A percentile compares a stretch with the other conserved stretches of the same genome.
These are phyloP conservation scores for Capillidium heterosporum DNA, from an alignment of 371 early-diverging fungal species.

Conservation along the genomic window DNA sequence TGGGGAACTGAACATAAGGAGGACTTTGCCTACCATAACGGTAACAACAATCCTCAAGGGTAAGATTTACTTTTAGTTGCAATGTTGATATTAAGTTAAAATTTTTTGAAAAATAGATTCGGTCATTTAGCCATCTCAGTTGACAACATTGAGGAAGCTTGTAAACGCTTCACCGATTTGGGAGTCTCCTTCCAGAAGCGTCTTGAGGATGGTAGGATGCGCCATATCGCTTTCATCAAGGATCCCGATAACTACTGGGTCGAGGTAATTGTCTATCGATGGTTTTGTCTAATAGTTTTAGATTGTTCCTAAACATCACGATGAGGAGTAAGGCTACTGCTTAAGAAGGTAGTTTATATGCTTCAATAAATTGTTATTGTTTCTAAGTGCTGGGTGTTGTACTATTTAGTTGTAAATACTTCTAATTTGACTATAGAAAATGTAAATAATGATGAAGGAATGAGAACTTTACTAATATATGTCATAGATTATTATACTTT, in stretches of 20 bases:
- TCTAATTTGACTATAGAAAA: no score
- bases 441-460: no score
- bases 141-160: conserved; percentile 60
- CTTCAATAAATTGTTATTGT: no score
- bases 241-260: conserved; percentile 85
- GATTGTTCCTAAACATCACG: not conserved
- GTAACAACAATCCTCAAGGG: conserved; percentile 43
- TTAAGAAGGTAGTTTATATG: no score
- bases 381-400: no score
- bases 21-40: conserved; percentile 45
- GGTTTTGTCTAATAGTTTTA: not conserved
- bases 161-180: conserved; percentile 32
- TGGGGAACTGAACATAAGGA: conserved; percentile 69
- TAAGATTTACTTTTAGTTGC: not conserved
- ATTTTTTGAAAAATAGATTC: conserved; percentile 23
- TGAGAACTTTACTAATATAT: no score
- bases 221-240: conserved; percentile 64
- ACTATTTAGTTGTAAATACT: no score
- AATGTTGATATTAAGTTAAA: not conserved
- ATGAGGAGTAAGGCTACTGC: no score
- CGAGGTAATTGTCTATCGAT: conserved; percentile 17
- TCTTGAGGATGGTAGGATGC: conserved; percentile 57
- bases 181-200: conserved; percentile 62
- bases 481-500: no score
- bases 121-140: conserved; percentile 72